Base-by-base conservation (phyloP, 306 rosid genomes). In the Prunus padus region DNA sequence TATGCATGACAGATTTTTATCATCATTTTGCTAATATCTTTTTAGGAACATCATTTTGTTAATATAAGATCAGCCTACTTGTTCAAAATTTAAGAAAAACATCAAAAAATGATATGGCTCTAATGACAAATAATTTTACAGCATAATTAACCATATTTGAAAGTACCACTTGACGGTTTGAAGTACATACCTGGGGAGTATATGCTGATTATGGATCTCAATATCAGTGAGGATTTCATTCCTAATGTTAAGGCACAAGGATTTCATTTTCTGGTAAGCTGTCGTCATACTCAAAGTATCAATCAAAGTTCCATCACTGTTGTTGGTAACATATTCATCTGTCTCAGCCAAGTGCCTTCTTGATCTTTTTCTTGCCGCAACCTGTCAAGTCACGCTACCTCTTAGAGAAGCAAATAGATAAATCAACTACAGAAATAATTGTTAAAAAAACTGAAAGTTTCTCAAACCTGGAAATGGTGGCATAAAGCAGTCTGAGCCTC, bases 401-500 rank as follows among this genome's bases (percentile, higher is more conserved):
- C 52, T 89, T 47, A 84, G 81, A 65, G 40, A 67, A 72, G 80
- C 50, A 49, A 72, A 82, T 28, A 45, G 46, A 55, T 5, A 57
- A 57, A 54, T 42, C 49, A 71, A 72, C 72, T 57, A 46, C 57
- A 57, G 67, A 71, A 81, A 70, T 80, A 44, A 61, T 33, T 72
- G 33, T 60, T 54, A 80, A 60, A 49, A 72, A 75, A 37, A 80
- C 16, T 14, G 42, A 14, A 44, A 81, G 37, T 84, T 76, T 59
- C 73, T 44, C 84, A 54, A 79, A 95, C 99, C 99, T 95, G 99
- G 86, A 96, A 96, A 84, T 92, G 86, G 51, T 92, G 99, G 82
- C 99, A 96, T 70, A 96, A 77, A 28, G 96, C 80, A 75, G 87
- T 92, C 81, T 96, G 99, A 37, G 90, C 90, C 96, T 96, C 99